Evolutionary conservation across 495 filamentous ascomycete species (phyloP).

Genomic region (Tricharina praecox): DNA sequence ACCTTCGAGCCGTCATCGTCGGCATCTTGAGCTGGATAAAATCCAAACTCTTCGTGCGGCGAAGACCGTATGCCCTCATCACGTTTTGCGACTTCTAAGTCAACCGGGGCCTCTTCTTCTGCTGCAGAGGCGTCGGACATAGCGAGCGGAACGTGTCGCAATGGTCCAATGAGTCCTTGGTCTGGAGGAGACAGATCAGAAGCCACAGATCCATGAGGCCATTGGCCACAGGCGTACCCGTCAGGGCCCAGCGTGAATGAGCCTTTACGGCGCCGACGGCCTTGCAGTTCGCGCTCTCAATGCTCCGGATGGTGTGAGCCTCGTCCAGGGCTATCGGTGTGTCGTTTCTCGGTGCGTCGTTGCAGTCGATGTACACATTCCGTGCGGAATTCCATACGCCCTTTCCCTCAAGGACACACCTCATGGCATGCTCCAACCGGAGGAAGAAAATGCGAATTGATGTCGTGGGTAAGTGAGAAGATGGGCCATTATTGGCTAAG

Average conservation of each 20-base stretch:
- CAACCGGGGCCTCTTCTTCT: conserved; percentile 43
- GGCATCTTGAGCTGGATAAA: conserved; percentile 76
- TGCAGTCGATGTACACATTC: too few relatives aligned
- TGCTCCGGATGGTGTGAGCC: conserved; percentile 72
- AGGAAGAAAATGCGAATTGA: conserved; percentile 80
- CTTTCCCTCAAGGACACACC: too few relatives aligned
- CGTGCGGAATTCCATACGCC: too few relatives aligned
- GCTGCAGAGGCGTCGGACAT: conserved; percentile 47
- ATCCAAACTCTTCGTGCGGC: conserved; percentile 75
- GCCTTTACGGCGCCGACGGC: conserved; percentile 52
- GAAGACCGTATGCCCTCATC: conserved; percentile 67
- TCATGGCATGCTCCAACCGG: conserved; percentile 53
- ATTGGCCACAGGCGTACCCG: conserved; percentile 55
- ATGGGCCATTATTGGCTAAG: conserved; percentile 52
- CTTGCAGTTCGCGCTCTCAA: conserved; percentile 48
- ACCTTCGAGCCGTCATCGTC: too few relatives aligned
- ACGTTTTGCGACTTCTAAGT: conserved; percentile 55
- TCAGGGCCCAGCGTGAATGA: conserved; percentile 63
- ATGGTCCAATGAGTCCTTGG: too few relatives aligned
- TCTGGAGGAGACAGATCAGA: conserved; percentile 60
- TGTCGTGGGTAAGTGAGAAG: conserved; percentile 30
- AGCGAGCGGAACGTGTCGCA: conserved; percentile 56
- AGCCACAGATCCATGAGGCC: conserved; percentile 66
- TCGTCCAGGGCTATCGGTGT: conserved; percentile 85
- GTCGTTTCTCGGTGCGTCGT: too few relatives aligned